Percentiles rank a stretch among this genome's conserved stretches.
Conservation (phyloP, 352 stramenopile species). For the Globisporangium solare region DNA sequence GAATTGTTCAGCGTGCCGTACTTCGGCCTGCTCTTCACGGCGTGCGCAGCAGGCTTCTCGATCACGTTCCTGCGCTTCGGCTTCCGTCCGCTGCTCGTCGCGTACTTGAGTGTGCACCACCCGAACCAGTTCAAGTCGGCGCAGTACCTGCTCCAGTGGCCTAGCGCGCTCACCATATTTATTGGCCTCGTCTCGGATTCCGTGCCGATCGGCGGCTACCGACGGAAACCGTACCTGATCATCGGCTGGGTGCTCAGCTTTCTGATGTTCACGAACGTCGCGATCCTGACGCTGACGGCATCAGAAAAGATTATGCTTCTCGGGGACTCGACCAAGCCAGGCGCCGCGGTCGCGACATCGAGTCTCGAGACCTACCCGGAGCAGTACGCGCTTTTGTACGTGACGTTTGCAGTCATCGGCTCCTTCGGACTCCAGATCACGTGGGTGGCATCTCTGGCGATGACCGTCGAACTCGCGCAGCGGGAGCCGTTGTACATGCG, state of each 20-base stretch:
- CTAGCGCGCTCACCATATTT: slow-evolving; percentile 72
- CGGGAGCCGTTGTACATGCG: slow-evolving; percentile 39
- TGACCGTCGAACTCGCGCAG: slow-evolving; percentile 50
- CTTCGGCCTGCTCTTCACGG: slow-evolving; percentile 33
- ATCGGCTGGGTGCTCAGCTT: slow-evolving; percentile 51
- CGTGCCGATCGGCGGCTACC: slow-evolving; percentile 69
- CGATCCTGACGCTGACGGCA: slow-evolving; percentile 14
- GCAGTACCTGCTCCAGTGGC: slow-evolving; percentile 53
- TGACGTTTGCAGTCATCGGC: slow-evolving; percentile 30
- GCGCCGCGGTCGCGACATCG: slow-evolving; percentile 12
- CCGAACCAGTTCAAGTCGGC: slow-evolving; percentile 24
- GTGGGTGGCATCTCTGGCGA: slow-evolving; percentile 34
- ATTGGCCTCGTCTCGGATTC: slow-evolving; percentile 84
- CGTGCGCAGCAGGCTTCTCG: slow-evolving; percentile 22
- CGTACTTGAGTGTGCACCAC: slow-evolving; percentile 34
- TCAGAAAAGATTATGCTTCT: slow-evolving; percentile 15
- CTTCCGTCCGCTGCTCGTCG: slow-evolving; percentile 41
- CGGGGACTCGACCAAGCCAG: slow-evolving; percentile 10
- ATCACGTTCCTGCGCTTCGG: slow-evolving; percentile 27
- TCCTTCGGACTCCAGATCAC: slow-evolving; percentile 31
- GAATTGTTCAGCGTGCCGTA: slow-evolving; percentile 31
- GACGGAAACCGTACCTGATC: slow-evolving; percentile 85
- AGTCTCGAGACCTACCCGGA: slow-evolving; percentile 12
- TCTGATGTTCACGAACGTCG: slow-evolving; percentile 19
- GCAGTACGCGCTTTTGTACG: slow-evolving; percentile 18